Evolutionary conservation across 1,284 basidiomycete species (phyloP).

Genomic region (Marasmius fiardii): DNA sequence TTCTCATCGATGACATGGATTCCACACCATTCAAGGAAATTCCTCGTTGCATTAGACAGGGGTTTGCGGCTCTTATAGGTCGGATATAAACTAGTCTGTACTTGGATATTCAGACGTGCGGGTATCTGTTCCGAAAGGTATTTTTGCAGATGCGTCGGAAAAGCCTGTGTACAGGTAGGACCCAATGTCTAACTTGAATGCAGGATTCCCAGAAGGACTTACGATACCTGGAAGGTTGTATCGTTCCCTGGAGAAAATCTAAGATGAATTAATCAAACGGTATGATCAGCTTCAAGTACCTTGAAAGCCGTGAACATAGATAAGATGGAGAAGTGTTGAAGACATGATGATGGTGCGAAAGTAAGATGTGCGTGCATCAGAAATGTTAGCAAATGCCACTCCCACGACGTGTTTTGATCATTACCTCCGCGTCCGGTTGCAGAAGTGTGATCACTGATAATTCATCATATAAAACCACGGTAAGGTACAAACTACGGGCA

Average conservation of each 20-base stretch:
- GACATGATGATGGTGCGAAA: conserved; percentile 11
- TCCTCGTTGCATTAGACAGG: conserved; percentile 42
- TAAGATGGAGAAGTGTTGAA: conserved; percentile 38
- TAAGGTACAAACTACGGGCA: too few relatives aligned
- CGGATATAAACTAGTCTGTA: conserved; percentile 49
- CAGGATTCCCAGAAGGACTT: background rate
- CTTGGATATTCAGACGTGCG: conserved; percentile 29
- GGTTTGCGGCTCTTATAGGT: conserved; percentile 54
- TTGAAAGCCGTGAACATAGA: conserved; percentile 55
- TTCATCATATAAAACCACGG: too few relatives aligned
- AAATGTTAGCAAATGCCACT: too few relatives aligned
- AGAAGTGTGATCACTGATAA: too few relatives aligned
- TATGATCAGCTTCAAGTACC: conserved; percentile 26
- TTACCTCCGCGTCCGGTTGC: too few relatives aligned
- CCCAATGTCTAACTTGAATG: background rate
- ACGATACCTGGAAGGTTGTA: conserved; percentile 41
- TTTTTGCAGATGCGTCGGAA: conserved; percentile 49
- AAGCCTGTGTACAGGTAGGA: conserved; percentile 33
- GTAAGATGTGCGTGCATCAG: background rate
- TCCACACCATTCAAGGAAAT: conserved; percentile 49
- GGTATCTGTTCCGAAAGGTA: conserved; percentile 33
- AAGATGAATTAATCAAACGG: conserved; percentile 7
- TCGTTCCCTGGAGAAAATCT: conserved; percentile 34
- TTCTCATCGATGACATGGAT: background rate
- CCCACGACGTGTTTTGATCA: too few relatives aligned